phyloP scores from a whole-genome alignment of 2,329 filamentous ascomycete genomes.

The Penicillium sp. region DNA sequence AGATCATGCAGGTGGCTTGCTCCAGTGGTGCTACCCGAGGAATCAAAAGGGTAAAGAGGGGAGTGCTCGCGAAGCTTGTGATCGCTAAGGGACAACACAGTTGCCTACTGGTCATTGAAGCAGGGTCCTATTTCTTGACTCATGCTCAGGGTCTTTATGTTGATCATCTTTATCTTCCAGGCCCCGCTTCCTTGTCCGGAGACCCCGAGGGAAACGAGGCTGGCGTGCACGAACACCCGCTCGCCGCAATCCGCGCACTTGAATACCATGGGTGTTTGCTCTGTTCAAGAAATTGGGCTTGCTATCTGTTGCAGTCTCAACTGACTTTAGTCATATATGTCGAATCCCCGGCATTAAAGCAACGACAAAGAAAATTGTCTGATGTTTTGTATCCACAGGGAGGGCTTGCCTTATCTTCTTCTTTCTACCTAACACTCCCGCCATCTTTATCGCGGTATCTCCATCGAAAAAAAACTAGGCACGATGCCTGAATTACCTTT shows the following conservation, averaged over 20 bases:
- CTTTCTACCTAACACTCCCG: background rate
- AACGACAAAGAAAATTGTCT: background rate
- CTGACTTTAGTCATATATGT: background rate
- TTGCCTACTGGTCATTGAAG: constrained; percentile 4
- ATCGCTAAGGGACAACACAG: constrained; percentile 6
- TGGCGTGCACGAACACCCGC: background rate
- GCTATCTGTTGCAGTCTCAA: background rate
- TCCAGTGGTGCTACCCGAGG: constrained; percentile 11
- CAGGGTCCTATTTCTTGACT: constrained; percentile 2
- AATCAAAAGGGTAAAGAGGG: constrained; percentile 7
- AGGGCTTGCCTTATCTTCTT: background rate
- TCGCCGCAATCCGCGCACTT: background rate
- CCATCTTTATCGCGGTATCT: background rate
- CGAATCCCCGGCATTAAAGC: background rate
- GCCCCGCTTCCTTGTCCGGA: background rate
- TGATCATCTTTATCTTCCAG: background rate
- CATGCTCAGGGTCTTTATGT: background rate
- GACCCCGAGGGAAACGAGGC: background rate
- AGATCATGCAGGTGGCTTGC: constrained; percentile 21
- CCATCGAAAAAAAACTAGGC: background rate
- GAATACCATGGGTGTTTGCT: background rate
- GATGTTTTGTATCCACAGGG: background rate
- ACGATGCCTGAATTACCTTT: constrained; percentile 18
- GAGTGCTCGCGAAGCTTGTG: constrained; percentile 8
- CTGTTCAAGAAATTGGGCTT: background rate